Percentiles rank a stretch among this genome's conserved stretches.
Conservation (phyloP, 2,329 filamentous ascomycete species). For the Rugonectria rugulosa region DNA sequence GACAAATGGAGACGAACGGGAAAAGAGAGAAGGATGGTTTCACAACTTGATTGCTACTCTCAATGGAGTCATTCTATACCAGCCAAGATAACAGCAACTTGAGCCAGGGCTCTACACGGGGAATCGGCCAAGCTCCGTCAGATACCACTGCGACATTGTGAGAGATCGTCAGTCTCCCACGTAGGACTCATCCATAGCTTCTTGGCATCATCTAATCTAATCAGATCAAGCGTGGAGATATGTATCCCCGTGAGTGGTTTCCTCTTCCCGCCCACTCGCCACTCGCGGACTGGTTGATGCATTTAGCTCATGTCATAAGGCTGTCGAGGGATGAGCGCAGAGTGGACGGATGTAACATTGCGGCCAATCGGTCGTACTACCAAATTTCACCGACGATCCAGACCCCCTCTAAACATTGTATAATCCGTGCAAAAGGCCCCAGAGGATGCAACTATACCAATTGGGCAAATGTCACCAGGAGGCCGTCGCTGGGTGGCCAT, state of each 20-base stretch:
- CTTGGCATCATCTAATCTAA: constrained; percentile 24
- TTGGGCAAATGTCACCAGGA: no score
- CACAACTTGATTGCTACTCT: not conserved
- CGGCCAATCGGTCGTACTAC: constrained; percentile 8
- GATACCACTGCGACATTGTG: not conserved
- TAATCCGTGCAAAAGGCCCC: constrained; percentile 4
- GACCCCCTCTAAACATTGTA: constrained; percentile 9
- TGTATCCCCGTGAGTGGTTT: constrained; percentile 1
- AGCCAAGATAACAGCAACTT: not conserved
- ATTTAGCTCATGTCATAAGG: constrained; percentile 11
- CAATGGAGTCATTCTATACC: not conserved
- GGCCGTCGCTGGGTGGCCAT: no score
- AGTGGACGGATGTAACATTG: constrained; percentile 5
- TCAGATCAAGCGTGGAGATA: constrained; percentile 16
- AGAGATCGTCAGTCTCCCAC: constrained; percentile 7
- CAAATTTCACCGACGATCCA: not conserved
- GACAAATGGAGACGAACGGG: not conserved
- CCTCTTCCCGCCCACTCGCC: not conserved
- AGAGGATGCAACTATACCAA: no score
- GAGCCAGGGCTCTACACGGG: constrained; percentile 1
- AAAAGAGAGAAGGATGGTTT: not conserved
- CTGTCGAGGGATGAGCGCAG: constrained; percentile 8
- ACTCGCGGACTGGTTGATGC: not conserved
- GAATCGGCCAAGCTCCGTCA: not conserved
- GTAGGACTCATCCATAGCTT: not conserved